Base-by-base conservation (phyloP, 169 alveolate species). In the Eimeria necatrix region DNA sequence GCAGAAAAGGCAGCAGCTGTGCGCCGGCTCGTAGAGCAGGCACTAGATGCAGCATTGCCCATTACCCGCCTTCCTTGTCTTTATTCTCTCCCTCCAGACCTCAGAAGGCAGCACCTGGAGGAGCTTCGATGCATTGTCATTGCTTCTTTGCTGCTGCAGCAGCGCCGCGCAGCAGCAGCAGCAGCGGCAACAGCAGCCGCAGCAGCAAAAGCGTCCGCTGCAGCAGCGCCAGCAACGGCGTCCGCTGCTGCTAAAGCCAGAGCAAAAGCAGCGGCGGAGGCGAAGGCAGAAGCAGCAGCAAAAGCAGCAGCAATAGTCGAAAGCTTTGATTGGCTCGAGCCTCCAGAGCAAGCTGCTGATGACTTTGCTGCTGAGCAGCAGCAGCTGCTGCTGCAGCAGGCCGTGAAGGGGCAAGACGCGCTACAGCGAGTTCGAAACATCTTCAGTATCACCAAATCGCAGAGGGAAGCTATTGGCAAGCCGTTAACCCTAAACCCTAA, bases 91-190 rank as follows among this genome's bases (percentile, higher is more conserved):
- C 48, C 83, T 20, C 48, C 14, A 41, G n/a, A 26, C 8, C 53
- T 26, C 16, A 5, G 83, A 18, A 71, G 46, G 52, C 48, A 71
- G 83, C 83, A 71, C 52, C 83, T 71, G 7, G 14, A 1, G 48
- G 83, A 71, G 83, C 49, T 71, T 6, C 48, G 83, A 20, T 71
- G 83, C 20, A 71, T 71, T 3, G 83, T 71, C 51, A 26, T 71
- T 32, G 83, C 83, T 22, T 22, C 83, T 26, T 14, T 71, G 83
- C 83, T 71, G 83, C 83, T 71, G 48, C 83, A 71, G 83, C 83
- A 71, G 52, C 83, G 83, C 48, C 48, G 51, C 0, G 83, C 83
- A 32, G 51, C 51, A 71, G 83, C 83, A 71, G 51, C 49, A 32
- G 52, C 74, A 14, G 24, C 18, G 7, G 74, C 74, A 14, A 32